Percentiles rank a stretch among this genome's conserved stretches.
phyloP scores from a whole-genome alignment of 441 rosid genomes.

The Erysimum cheiri region DNA sequence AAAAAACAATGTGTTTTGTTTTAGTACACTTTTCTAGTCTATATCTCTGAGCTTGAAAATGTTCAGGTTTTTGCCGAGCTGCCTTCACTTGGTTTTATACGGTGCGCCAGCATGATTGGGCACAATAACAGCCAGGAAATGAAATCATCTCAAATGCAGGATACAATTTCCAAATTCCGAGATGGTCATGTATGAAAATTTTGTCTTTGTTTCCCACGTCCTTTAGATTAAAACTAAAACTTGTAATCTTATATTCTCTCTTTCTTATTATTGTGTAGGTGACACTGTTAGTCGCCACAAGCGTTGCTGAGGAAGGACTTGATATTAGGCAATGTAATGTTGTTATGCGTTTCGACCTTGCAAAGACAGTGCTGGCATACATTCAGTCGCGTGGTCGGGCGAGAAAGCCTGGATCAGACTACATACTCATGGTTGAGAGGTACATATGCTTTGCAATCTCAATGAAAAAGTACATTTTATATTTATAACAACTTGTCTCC shows the following conservation, averaged over 20 bases:
- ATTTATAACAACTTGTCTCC: neutral
- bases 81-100: slow-evolving; percentile 88
- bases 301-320: slow-evolving; percentile 99
- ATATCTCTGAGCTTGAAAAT: neutral
- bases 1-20: neutral
- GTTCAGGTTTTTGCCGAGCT: slow-evolving; percentile 90
- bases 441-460: slow-evolving; percentile 30
- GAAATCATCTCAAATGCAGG: slow-evolving; percentile 97
- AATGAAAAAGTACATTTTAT: neutral
- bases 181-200: slow-evolving; percentile 87
- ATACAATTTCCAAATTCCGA: slow-evolving; percentile 88
- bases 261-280: slow-evolving; percentile 55
- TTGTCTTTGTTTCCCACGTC: slow-evolving; percentile 1
- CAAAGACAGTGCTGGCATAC: slow-evolving; percentile 97
- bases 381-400: slow-evolving; percentile 99
- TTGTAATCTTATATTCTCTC: neutral
- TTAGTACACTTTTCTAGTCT: slow-evolving; percentile 14
- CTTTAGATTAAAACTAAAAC: neutral
- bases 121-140: slow-evolving; percentile 98
- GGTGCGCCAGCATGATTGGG: slow-evolving; percentile 96
- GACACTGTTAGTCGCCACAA: slow-evolving; percentile 94
- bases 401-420: slow-evolving; percentile 99
- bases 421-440: slow-evolving; percentile 99
- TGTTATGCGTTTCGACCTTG: slow-evolving; percentile 98
- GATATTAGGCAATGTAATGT: slow-evolving; percentile 99